Conservation (phyloP, 305 asterid species). For the Salvia sclarea region DNA sequence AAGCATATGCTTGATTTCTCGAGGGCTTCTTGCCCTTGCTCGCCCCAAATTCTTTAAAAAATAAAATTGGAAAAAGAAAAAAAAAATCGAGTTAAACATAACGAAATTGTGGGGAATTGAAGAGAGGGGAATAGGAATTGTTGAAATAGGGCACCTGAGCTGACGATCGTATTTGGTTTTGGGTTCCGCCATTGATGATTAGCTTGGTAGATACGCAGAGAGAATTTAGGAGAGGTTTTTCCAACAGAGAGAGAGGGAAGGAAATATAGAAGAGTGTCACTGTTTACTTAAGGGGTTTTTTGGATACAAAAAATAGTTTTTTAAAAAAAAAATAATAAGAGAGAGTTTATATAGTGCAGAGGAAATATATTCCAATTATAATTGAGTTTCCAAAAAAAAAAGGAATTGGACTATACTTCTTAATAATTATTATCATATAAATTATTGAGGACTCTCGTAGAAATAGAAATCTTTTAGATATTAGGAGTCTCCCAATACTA, state of each 20-base stretch:
- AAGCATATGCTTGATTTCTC: constrained; percentile 92
- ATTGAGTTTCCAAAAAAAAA: too few relatives aligned
- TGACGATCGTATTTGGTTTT: constrained; percentile 97
- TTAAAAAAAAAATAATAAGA: too few relatives aligned
- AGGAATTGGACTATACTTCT: too few relatives aligned
- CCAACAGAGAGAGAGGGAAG: constrained; percentile 19
- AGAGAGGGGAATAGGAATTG: constrained; percentile 2
- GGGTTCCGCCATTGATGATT: constrained; percentile 78
- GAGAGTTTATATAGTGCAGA: too few relatives aligned
- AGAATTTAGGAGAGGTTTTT: constrained; percentile 18
- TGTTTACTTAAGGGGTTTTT: constrained; percentile 24
- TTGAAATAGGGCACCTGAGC: constrained; percentile 70
- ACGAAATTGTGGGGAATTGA: constrained; percentile 12
- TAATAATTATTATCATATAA: too few relatives aligned
- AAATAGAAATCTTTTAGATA: too few relatives aligned
- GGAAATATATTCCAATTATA: too few relatives aligned
- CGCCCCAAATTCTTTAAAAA: constrained; percentile 84
- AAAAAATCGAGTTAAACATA: constrained; percentile 6
- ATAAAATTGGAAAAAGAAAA: background rate
- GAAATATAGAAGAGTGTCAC: constrained; percentile 19
- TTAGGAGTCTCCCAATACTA: too few relatives aligned
- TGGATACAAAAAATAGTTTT: constrained; percentile 14
- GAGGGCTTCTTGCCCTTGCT: constrained; percentile 93
- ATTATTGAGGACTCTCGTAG: too few relatives aligned
- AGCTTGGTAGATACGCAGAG: constrained; percentile 54